phyloP scores from a whole-genome alignment of 768 basidiomycete genomes.

The Sarcodon aspratus region DNA sequence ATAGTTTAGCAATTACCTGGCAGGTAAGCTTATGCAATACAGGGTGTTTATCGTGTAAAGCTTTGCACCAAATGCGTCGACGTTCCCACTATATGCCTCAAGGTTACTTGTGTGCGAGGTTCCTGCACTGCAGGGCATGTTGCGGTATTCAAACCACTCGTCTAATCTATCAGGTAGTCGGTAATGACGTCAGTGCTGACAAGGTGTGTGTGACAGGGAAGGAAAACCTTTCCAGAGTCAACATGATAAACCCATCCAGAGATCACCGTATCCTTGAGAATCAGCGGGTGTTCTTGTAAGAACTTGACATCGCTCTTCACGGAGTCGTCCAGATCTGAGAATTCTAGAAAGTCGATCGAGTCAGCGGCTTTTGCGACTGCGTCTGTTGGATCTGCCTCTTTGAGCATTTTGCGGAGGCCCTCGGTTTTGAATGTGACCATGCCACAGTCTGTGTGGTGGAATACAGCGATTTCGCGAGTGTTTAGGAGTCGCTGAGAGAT shows the following conservation, averaged over 20 bases:
- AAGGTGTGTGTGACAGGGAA: no score
- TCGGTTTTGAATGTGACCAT: constrained; percentile 54
- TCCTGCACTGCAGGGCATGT: no score
- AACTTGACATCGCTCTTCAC: constrained; percentile 49
- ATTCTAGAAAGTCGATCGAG: constrained; percentile 44
- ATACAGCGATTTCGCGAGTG: constrained; percentile 54
- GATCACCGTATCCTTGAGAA: constrained; percentile 39
- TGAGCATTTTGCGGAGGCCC: constrained; percentile 38
- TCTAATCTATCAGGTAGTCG: no score
- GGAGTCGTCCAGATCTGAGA: constrained; percentile 37
- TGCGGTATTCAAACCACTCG: no score
- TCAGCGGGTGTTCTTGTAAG: constrained; percentile 42
- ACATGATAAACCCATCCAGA: constrained; percentile 65
- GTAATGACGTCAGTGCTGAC: no score
- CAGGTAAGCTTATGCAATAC: no score
- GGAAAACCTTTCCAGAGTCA: constrained; percentile 40
- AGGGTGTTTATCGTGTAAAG: no score
- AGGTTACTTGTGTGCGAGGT: no score
- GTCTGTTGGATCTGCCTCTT: constrained; percentile 20
- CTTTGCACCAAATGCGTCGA: no score
- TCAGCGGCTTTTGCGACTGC: constrained; percentile 21
- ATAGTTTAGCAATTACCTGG: no score
- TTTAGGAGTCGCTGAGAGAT: constrained; percentile 66
- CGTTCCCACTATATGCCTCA: no score
- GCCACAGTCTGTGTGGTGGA: constrained; percentile 66